These are phyloP conservation scores for Lipomyces chichibuensis DNA, from an alignment of 805 yeast species.

Conservation along the genomic window DNA sequence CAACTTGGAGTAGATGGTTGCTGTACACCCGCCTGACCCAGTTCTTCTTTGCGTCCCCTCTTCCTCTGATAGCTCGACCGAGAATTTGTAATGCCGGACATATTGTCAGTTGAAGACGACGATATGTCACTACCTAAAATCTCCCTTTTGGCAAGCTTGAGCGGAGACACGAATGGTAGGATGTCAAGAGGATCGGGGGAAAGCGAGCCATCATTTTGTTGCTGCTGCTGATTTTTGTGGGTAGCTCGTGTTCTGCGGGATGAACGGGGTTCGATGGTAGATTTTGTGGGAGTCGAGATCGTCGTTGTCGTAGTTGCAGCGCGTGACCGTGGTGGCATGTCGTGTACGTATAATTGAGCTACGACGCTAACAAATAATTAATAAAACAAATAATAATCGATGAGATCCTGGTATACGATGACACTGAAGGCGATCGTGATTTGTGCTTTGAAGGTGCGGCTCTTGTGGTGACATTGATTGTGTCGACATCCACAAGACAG, in stretches of 20 bases:
- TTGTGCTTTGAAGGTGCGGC: no score
- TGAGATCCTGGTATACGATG: no score
- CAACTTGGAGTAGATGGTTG: constrained; percentile 9
- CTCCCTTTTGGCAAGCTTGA: constrained; percentile 10
- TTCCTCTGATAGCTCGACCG: not conserved
- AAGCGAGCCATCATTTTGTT: not conserved
- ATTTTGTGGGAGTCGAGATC: constrained; percentile 20
- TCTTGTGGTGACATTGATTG: no score
- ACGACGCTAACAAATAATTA: not conserved
- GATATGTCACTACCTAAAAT: not conserved
- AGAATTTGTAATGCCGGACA: no score
- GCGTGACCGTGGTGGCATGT: constrained; percentile 4
- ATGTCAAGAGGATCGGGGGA: constrained; percentile 31
- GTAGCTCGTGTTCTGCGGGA: not conserved
- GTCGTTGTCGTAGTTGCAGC: constrained; percentile 16
- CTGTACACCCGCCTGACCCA: not conserved
- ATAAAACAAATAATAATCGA: not conserved
- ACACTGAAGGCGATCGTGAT: no score
- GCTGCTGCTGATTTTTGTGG: constrained; percentile 1
- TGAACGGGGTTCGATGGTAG: constrained; percentile 21
- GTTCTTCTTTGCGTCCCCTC: not conserved
- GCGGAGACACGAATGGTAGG: constrained; percentile 25
- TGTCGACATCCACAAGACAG: no score
- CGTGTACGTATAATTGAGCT: not conserved
- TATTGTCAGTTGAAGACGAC: not conserved